These are phyloP conservation scores for Eucalyptus decipiens DNA, from an alignment of 345 rosid species.

Conservation along the genomic window DNA sequence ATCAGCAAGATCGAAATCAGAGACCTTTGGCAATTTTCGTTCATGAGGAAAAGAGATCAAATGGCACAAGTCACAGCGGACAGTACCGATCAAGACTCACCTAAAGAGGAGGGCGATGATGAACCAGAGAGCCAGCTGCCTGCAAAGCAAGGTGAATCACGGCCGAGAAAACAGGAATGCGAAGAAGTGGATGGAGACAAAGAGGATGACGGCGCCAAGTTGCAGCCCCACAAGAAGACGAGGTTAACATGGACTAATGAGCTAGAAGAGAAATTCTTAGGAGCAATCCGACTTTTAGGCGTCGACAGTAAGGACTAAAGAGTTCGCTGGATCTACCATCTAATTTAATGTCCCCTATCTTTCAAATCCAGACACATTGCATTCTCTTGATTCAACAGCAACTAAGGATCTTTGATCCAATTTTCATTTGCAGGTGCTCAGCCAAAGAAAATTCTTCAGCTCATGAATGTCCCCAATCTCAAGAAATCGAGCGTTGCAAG, in stretches of 20 bases:
- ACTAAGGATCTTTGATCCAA: background rate
- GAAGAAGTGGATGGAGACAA: background rate
- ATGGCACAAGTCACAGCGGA: background rate
- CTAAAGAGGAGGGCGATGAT: background rate
- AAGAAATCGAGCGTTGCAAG: constrained; percentile 25
- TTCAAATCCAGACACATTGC: background rate
- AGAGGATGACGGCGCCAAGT: background rate
- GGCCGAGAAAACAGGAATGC: background rate
- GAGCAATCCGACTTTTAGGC: constrained; percentile 19
- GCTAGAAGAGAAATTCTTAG: constrained; percentile 21
- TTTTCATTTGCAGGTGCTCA: constrained; percentile 9
- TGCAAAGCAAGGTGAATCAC: background rate
- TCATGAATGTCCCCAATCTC: constrained; percentile 32
- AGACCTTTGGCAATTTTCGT: constrained; percentile 34
- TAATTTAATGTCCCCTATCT: background rate
- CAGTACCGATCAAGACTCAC: background rate
- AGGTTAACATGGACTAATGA: constrained; percentile 32
- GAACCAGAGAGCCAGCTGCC: background rate
- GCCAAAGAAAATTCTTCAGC: constrained; percentile 33
- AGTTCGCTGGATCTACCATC: background rate
- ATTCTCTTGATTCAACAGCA: background rate
- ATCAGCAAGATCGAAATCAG: constrained; percentile 6
- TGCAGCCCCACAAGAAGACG: constrained; percentile 10
- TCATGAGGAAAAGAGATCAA: background rate
- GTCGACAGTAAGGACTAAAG: constrained; percentile 12